phyloP scores from a whole-genome alignment of 768 basidiomycete genomes.

The Calocera viscosa region DNA sequence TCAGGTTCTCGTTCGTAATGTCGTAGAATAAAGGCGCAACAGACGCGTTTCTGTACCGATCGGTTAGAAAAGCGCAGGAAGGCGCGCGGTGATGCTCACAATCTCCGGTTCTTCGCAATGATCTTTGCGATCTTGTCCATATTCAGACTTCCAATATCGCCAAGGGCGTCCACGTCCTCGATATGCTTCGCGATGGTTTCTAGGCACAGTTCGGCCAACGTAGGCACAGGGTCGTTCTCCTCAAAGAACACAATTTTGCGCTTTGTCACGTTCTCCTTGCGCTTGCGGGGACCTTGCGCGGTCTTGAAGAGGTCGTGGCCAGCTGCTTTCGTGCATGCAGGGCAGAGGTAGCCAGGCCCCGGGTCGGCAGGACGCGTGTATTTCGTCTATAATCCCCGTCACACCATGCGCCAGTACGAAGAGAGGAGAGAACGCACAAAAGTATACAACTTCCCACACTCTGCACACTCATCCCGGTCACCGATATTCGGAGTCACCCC shows the following conservation, averaged over 20 bases:
- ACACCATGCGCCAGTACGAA: constrained; percentile 3
- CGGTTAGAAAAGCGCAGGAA: background rate
- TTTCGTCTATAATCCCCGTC: constrained; percentile 47
- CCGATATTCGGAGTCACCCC: constrained; percentile 54
- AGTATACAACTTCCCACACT: constrained; percentile 74
- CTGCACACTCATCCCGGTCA: constrained; percentile 65
- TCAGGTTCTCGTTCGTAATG: constrained; percentile 49
- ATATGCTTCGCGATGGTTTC: constrained; percentile 77
- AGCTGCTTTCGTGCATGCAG: constrained; percentile 63
- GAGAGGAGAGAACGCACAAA: constrained; percentile 45
- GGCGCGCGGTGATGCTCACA: constrained; percentile 42
- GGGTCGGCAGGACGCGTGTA: constrained; percentile 69
- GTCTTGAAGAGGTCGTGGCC: constrained; percentile 84
- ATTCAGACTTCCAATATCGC: constrained; percentile 76
- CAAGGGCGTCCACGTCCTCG: constrained; percentile 76
- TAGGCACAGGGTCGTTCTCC: constrained; percentile 45
- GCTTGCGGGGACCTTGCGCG: constrained; percentile 45
- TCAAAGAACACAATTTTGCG: constrained; percentile 58
- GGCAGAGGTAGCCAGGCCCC: constrained; percentile 70
- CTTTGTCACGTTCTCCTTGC: constrained; percentile 51
- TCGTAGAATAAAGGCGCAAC: constrained; percentile 81
- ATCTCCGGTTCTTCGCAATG: constrained; percentile 61
- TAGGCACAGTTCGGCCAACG: constrained; percentile 69
- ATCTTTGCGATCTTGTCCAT: constrained; percentile 74
- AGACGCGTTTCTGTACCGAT: constrained; percentile 48